These are phyloP conservation scores for Globisporangium spinosum DNA, from an alignment of 352 stramenopile species.

Conservation along the genomic window DNA sequence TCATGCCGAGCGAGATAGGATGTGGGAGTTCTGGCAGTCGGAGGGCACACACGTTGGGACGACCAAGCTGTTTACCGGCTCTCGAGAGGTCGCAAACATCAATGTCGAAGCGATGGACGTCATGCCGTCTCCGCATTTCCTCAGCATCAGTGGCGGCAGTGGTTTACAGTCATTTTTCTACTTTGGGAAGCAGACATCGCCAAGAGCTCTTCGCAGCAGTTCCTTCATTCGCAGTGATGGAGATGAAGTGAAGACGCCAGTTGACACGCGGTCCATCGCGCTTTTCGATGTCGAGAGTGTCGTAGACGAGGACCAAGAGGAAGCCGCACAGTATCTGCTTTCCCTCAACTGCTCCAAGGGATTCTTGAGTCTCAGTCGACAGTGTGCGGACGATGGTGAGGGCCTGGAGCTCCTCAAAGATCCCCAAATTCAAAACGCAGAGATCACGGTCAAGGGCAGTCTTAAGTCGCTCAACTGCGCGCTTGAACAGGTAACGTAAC, in stretches of 20 bases:
- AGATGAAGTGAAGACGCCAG: constrained; percentile 8
- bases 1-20: constrained; percentile 26
- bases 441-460: constrained; percentile 26
- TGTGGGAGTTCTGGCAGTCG: constrained; percentile 51
- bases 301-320: constrained; percentile 1
- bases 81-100: constrained; percentile 28
- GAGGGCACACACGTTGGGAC: constrained; percentile 45
- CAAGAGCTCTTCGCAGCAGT: neutral
- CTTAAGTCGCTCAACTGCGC: constrained; percentile 45
- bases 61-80: constrained; percentile 29
- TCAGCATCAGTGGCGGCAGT: neutral
- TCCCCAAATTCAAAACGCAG: neutral
- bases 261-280: constrained; percentile 31
- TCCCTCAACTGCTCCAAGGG: constrained; percentile 36
- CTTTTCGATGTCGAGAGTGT: constrained; percentile 28
- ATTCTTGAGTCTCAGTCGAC: constrained; percentile 29
- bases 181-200: constrained; percentile 16
- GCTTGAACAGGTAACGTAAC: constrained; percentile 45
- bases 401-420: neutral
- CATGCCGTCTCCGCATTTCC: constrained; percentile 14
- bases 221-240: neutral
- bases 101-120: constrained; percentile 33
- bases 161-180: constrained; percentile 24
- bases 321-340: constrained; percentile 18
- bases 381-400: constrained; percentile 12